Evolutionary conservation across 2,329 filamentous ascomycete species (phyloP).

Genomic region (Davidsoniella virescens): DNA sequence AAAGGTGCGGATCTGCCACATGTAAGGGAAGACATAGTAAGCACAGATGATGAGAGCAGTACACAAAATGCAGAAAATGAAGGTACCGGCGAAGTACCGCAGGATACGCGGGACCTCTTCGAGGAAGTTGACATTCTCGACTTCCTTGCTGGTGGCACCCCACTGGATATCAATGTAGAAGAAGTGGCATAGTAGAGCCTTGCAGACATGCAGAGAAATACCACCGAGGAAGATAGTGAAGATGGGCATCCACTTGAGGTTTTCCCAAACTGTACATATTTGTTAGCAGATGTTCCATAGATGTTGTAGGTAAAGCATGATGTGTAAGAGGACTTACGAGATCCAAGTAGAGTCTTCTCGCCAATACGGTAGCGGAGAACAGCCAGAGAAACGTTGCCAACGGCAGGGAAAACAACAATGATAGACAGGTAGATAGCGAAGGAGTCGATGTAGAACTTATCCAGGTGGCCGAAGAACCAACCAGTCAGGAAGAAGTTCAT

Average conservation of each 20-base stretch:
- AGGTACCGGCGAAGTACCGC: constrained; percentile 35
- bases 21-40: constrained; percentile 27
- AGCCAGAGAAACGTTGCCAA: constrained; percentile 45
- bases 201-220: constrained; percentile 26
- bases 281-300: background rate
- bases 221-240: constrained; percentile 30
- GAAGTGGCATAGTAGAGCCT: constrained; percentile 27
- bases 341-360: constrained; percentile 31
- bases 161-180: constrained; percentile 29
- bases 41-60: constrained; percentile 32
- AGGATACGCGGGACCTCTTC: constrained; percentile 38
- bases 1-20: constrained; percentile 42
- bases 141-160: constrained; percentile 43
- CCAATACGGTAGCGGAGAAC: constrained; percentile 45
- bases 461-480: constrained; percentile 51
- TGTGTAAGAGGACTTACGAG: constrained; percentile 14
- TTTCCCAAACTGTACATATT: constrained; percentile 28
- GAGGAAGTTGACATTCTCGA: constrained; percentile 39
- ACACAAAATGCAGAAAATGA: constrained; percentile 30
- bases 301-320: constrained; percentile 7
- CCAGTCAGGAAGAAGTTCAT: constrained; percentile 58
- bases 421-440: constrained; percentile 49
- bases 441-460: constrained; percentile 51
- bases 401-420: constrained; percentile 45
- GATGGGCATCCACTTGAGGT: constrained; percentile 46